Base-by-base conservation (phyloP, 2,329 filamentous ascomycete genomes). In the Penicillium sclerotiorum region DNA sequence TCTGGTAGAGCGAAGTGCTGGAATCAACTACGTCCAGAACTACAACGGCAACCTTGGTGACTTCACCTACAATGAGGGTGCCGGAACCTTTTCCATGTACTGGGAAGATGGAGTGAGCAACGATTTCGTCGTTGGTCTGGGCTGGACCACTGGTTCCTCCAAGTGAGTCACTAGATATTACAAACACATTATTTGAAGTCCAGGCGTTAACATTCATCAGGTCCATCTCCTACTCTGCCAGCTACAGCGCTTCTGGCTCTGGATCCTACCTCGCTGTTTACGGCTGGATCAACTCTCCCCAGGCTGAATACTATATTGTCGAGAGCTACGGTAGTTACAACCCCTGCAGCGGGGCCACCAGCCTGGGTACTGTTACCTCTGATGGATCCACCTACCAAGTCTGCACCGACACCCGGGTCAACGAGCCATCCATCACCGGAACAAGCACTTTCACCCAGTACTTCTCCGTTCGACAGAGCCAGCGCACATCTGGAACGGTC, bases 301-400 rank as follows among this genome's bases (percentile, higher is more conserved):
- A 50, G 37, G 47, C 47, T 22, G 47, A 50, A 9, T 50, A 50
- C 47, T 50, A 50, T 36, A 30, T 50, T 30, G 47, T 50, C 22
- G 47, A 50, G 22, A 18, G 12, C 42, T 50, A 50, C 18, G 47
- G 47, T 8, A 3, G 7, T 44, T 49, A 49, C 47, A 49, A 49
- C 47, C 47, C 47, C 33, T 49, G 47, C n/a, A 49, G 47, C 27
- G 27, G 22, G 23, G 46, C 47, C 5, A 44, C 40, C 33, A 49
- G n/a, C 41, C 40, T 49, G 30, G 47, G 47, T 39, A 49, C 33
- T 20, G 12, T 49, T 6, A 22, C 25, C 41, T 49, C 47, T 35
- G 47, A 49, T 39, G 47, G 47, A 40, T 40, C 5, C 27, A 49
- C 47, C 33, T 49, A 49, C 41, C 47, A 49, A 39, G 47, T 49